phyloP scores from a whole-genome alignment of 352 stramenopile genomes.

The Phytophthora quininea region DNA sequence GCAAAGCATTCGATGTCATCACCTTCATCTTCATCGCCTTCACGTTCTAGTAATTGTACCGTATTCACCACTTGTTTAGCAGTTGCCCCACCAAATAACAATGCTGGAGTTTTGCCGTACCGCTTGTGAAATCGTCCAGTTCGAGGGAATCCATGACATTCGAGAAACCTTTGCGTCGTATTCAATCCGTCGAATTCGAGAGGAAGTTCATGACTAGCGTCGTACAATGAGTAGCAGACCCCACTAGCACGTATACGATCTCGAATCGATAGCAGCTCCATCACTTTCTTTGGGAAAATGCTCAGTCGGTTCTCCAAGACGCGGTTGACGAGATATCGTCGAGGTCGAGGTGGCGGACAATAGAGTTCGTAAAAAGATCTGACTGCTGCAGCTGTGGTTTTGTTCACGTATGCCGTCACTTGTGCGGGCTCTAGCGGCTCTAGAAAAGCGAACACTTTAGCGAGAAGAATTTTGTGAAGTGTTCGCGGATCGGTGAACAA shows the following conservation, averaged over 20 bases:
- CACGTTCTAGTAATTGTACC: constrained; percentile 40
- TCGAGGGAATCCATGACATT: constrained; percentile 16
- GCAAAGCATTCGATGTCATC: constrained; percentile 48
- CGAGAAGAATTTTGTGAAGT: constrained; percentile 30
- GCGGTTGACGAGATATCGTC: constrained; percentile 39
- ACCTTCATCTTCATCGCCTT: constrained; percentile 24
- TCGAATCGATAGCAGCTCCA: constrained; percentile 28
- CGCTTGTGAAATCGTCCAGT: constrained; percentile 30
- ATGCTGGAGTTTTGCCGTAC: constrained; percentile 23
- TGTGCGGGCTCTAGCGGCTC: constrained; percentile 30
- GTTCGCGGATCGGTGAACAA: constrained; percentile 33
- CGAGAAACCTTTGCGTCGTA: constrained; percentile 22
- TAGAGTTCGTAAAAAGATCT: constrained; percentile 47
- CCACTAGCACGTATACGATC: constrained; percentile 40
- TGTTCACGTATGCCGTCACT: constrained; percentile 45
- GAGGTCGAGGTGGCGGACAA: constrained; percentile 44
- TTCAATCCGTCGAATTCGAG: constrained; percentile 28
- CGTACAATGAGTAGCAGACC: constrained; percentile 39
- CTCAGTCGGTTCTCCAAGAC: constrained; percentile 16
- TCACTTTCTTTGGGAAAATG: constrained; percentile 25
- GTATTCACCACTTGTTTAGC: constrained; percentile 32
- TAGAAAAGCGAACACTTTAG: constrained; percentile 49
- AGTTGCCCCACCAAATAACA: constrained; percentile 31
- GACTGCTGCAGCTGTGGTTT: constrained; percentile 29
- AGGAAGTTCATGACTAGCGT: constrained; percentile 27